Evolutionary conservation across 2,329 filamentous ascomycete genomes (phyloP).

Genomic region (Sarocladium kiliense): DNA sequence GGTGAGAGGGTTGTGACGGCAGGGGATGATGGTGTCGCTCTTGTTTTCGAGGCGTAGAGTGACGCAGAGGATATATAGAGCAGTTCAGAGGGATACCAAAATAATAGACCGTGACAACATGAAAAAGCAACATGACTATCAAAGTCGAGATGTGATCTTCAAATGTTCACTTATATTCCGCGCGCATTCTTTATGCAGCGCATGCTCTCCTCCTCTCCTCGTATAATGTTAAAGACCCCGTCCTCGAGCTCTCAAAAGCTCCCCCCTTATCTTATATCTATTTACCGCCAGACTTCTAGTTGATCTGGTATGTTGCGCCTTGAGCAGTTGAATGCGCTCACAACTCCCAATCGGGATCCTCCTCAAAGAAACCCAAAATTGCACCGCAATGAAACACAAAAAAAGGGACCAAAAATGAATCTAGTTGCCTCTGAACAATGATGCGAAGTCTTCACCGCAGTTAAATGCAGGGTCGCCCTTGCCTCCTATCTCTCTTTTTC

Average conservation of each 20-base stretch:
- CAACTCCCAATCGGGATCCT: not conserved
- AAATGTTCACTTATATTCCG: too few species aligned
- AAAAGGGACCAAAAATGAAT: not conserved
- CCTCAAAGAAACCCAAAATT: not conserved
- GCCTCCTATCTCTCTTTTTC: not conserved
- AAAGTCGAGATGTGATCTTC: too few species aligned
- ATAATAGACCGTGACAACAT: too few species aligned
- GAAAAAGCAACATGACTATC: too few species aligned
- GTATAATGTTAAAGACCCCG: not conserved
- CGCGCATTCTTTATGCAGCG: not conserved
- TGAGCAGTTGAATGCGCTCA: constrained; percentile 9
- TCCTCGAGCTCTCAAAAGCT: not conserved
- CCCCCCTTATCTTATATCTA: not conserved
- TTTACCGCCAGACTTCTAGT: too few species aligned
- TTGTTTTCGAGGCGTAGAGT: constrained; percentile 59
- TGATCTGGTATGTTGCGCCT: not conserved
- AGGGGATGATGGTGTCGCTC: constrained; percentile 73
- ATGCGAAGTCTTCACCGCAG: not conserved
- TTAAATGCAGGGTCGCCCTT: constrained; percentile 8
- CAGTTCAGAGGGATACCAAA: not conserved
- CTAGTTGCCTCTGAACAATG: too few species aligned
- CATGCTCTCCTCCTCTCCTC: not conserved
- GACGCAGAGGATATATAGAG: too few species aligned
- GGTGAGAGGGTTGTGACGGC: constrained; percentile 79
- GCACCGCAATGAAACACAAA: not conserved